A percentile compares a stretch with the other conserved stretches of the same genome.
These are phyloP conservation scores for Trichoderma semiorbis DNA, from an alignment of 2,329 filamentous ascomycete species.

Conservation along the genomic window DNA sequence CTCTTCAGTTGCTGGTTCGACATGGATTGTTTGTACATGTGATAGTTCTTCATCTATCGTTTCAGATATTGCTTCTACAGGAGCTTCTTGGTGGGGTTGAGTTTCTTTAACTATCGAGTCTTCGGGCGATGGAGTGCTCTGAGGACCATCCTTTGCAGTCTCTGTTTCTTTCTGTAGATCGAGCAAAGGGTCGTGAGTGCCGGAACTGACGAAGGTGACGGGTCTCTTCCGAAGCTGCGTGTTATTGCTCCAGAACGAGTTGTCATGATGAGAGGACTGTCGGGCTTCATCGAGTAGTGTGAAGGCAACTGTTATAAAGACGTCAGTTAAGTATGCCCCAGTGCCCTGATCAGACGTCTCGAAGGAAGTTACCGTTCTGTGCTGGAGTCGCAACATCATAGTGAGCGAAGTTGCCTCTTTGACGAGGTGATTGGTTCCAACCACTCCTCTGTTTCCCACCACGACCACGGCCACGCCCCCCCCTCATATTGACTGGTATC, in stretches of 20 bases:
- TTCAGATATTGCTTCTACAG: background rate
- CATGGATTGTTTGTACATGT: background rate
- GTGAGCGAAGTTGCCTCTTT: conserved; percentile 23
- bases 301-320: conserved; percentile 32
- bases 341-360: background rate
- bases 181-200: conserved; percentile 45
- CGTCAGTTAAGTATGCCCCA: background rate
- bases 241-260: conserved; percentile 37
- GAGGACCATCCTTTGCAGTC: background rate
- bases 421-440: background rate
- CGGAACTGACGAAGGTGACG: conserved; percentile 53
- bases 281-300: conserved; percentile 46
- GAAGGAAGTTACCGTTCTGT: background rate
- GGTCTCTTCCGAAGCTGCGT: conserved; percentile 45
- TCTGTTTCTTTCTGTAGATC: background rate
- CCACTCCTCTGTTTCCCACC: background rate
- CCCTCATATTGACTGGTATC: background rate
- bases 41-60: background rate
- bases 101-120: conserved; percentile 20
- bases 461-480: background rate
- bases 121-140: background rate
- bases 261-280: conserved; percentile 46
- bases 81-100: background rate
- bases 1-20: conserved; percentile 19
- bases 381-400: background rate